Evolutionary conservation across 108 stramenopile genomes (phyloP), one percentile per base, ranked within the genome.

Genomic region (Halocafeteria seosinensis): DNA sequence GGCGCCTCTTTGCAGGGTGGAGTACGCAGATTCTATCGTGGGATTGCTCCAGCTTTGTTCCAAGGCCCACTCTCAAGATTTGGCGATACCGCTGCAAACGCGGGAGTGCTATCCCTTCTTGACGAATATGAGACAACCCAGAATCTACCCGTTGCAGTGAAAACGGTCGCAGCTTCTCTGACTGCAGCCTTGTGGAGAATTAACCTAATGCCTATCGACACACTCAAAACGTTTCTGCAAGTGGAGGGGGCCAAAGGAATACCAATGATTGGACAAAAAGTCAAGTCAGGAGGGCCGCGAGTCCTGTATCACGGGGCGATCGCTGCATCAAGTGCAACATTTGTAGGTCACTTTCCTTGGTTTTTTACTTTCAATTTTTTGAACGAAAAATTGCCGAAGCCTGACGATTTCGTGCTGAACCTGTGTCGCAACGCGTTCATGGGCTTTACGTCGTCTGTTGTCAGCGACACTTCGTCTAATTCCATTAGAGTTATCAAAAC

Each of bases 31-130:
- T 94, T 97, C 70, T 97, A 97, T 75, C 84, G 88, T 6, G 95
- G 95, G 34, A 76, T 93, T 27, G 53, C 81, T n/a, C 88, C 90
- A 27, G 92, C 91, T 25, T 73, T 97, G 30, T 55, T 89, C 37
- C 88, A 92, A 63, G 92, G 90, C 0, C 95, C 95, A 1, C 65
- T 94, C 6, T 79, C 76, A 52, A 85, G 95, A 9, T 97, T 97
- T 76, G 95, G 95, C 34, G 95, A 97, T 71, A 97, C 95, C 23
- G 91, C 92, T 3, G 89, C 90, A 75, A 97, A 97, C 67, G 92
- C 91, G 0, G 87, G 91, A 11, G 78, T 89, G 55, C 63, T 97
- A 66, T 87, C 89, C 0, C 59, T 86, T 38, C n/a, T n/a, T n/a
- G n/a, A n/a, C n/a, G n/a, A n/a, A n/a, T 59, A 94, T 68, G 66